Evolutionary conservation across 345 rosid species (phyloP), one percentile per base, ranked within the genome.

Genomic region (Brassica cretica): DNA sequence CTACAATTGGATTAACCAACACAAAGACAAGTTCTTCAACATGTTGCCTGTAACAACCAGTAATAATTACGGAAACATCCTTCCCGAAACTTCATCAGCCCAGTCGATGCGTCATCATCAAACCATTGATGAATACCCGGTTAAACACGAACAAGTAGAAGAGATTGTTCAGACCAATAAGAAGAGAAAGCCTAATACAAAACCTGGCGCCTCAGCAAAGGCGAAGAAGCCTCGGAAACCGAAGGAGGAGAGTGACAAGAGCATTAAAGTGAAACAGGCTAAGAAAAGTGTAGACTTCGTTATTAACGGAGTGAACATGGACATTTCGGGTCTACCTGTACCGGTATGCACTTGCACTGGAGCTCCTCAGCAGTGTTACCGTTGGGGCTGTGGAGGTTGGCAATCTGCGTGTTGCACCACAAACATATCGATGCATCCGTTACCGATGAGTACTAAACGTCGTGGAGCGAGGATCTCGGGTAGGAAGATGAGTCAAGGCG

Each of bases 371-470:
- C 98, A 92, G 66, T 94, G 98, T 70, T 94, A 94, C 69, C 88
- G 96, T 24, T 94, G 98, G 98, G 98, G 97, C 5, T 89, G 96
- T 37, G 98, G 98, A 2, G 98, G 98, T 51, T 94, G 97, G 98
- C 98, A 94, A 81, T 94, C 97, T 0, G 97, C 98, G 14, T 94
- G 98, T 68, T 94, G 98, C 68, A 94, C 98, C 1, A 92, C 96
- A 0, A 90, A 87, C 80, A 87, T 94, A 2, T 94, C 97, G 2
- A 84, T 90, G 85, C 87, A 94, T 77, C 98, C 98, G 9, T 77
- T 94, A 81, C 98, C 97, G 4, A 92, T 92, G 96, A 90, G 96
- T 85, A 90, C 92, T 32, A 94, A 94, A 68, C 75, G 94, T 10
- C 91, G 94, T 1, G 96, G 96, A 6, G 96, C 97, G 0, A 89